phyloP scores from a whole-genome alignment of 257 asterid species.

The Penstemon eatonii region DNA sequence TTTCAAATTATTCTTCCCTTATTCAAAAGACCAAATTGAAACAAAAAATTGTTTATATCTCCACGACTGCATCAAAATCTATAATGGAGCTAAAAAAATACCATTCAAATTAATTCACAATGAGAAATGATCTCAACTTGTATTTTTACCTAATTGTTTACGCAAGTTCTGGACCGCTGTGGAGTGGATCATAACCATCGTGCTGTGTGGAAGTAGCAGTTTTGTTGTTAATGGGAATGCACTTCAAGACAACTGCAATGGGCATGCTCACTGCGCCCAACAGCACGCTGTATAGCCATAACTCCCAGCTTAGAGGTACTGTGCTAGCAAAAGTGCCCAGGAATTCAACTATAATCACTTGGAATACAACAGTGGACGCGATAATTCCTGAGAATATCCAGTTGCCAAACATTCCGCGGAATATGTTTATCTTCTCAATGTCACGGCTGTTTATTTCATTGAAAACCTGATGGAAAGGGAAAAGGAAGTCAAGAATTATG shows the following conservation, averaged over 20 bases:
- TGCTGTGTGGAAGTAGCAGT: constrained; percentile 43
- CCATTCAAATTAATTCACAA: neutral
- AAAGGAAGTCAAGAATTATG: neutral
- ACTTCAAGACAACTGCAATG: constrained; percentile 70
- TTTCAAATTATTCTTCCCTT: neutral
- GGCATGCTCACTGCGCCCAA: constrained; percentile 72
- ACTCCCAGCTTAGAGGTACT: constrained; percentile 73
- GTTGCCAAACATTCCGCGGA: constrained; percentile 65
- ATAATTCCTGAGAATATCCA: constrained; percentile 74
- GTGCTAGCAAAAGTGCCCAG: constrained; percentile 95
- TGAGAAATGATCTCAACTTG: neutral
- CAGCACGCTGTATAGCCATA: constrained; percentile 67
- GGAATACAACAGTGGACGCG: constrained; percentile 63
- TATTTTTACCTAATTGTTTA: constrained; percentile 2
- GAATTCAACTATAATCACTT: constrained; percentile 85
- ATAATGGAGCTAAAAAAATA: constrained; percentile 19
- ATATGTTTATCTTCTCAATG: constrained; percentile 83
- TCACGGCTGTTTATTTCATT: constrained; percentile 98
- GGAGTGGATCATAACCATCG: constrained; percentile 64
- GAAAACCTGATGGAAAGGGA: constrained; percentile 61
- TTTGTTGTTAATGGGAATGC: constrained; percentile 59
- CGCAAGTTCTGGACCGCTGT: constrained; percentile 56
- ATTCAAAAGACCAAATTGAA: neutral
- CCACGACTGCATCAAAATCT: neutral
- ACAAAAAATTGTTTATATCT: neutral